Conservation (phyloP, 352 stramenopile genomes). For the Globisporangium uncinulatum region DNA sequence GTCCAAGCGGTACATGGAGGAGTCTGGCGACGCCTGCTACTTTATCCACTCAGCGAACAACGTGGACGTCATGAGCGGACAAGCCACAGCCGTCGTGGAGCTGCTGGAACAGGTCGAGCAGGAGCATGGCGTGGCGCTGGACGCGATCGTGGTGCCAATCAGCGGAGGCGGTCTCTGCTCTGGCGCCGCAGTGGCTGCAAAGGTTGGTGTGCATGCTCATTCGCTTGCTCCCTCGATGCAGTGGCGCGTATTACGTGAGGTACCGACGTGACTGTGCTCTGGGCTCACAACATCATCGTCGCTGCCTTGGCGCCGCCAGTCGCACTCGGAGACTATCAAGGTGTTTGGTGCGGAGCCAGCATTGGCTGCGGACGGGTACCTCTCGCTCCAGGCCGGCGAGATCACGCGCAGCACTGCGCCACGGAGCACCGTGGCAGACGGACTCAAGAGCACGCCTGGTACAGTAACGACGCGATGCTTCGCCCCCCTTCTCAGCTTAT, state of each 20-base stretch:
- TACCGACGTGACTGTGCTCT: not conserved
- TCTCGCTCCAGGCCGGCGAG: constrained; percentile 36
- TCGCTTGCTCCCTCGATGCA: not conserved
- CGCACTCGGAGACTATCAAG: constrained; percentile 37
- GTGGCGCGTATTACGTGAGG: too few species aligned
- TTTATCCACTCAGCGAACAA: constrained; percentile 92
- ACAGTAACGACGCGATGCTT: not conserved
- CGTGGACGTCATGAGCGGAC: constrained; percentile 89
- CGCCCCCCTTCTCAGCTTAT: not conserved
- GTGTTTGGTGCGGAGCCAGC: constrained; percentile 68
- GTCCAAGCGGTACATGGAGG: constrained; percentile 25
- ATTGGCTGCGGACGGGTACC: constrained; percentile 47
- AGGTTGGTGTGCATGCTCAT: constrained; percentile 20
- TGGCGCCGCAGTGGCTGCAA: constrained; percentile 69
- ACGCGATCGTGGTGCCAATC: constrained; percentile 83
- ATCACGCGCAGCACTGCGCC: constrained; percentile 34
- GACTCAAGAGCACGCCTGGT: constrained; percentile 74
- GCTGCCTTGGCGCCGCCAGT: constrained; percentile 6
- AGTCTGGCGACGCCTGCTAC: constrained; percentile 11
- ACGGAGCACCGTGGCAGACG: constrained; percentile 52
- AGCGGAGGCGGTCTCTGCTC: constrained; percentile 83
- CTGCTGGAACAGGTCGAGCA: constrained; percentile 73
- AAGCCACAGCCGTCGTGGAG: constrained; percentile 86
- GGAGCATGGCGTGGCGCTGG: constrained; percentile 37
- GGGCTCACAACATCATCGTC: not conserved